These are phyloP conservation scores for Narthecium ossifragum DNA, from an alignment of 106 monocot species.

Conservation along the genomic window DNA sequence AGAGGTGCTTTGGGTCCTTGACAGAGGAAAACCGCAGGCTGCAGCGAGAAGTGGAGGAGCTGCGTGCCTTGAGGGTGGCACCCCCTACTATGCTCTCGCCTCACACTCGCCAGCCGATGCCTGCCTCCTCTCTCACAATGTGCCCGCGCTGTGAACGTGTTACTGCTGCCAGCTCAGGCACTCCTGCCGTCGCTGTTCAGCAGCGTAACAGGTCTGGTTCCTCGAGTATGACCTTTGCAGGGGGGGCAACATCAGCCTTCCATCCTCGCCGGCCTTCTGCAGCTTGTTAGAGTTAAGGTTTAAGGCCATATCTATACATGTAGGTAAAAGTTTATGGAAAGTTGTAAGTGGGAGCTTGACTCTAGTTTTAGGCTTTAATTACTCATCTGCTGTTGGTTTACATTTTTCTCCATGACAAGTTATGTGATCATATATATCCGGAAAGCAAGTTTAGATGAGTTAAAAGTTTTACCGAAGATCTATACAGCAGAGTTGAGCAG, in stretches of 20 bases:
- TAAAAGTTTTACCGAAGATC: no score
- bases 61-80: slow-evolving; percentile 63
- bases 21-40: slow-evolving; percentile 84
- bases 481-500: no score
- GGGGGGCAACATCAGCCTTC: background rate
- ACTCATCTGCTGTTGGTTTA: no score
- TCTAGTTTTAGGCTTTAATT: no score
- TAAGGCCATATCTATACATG: background rate
- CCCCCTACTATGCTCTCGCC: slow-evolving; percentile 82
- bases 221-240: no score
- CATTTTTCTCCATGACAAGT: no score
- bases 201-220: no score
- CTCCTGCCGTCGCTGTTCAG: no score
- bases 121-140: slow-evolving; percentile 77
- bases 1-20: slow-evolving; percentile 74
- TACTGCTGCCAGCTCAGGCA: slow-evolving; percentile 14
- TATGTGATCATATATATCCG: no score
- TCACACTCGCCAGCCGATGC: slow-evolving; percentile 56
- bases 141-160: slow-evolving; percentile 84
- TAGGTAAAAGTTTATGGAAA: background rate
- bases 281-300: background rate
- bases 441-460: no score
- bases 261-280: background rate
- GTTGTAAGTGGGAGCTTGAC: no score
- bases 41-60: slow-evolving; percentile 86